phyloP scores from a whole-genome alignment of 73 alveolate genomes.

The Uronychia binucleata region DNA sequence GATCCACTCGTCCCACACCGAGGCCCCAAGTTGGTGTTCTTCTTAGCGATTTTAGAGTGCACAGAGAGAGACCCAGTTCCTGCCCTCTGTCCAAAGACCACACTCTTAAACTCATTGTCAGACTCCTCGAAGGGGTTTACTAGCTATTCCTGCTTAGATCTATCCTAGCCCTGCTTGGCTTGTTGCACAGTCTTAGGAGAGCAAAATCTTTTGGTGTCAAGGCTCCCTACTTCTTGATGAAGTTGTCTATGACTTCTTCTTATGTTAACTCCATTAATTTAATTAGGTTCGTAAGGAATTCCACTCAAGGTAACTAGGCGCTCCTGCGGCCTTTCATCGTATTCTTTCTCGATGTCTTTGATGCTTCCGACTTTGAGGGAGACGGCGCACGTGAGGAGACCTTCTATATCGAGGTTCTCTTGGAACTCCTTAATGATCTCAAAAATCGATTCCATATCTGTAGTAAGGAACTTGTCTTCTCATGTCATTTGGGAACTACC shows the following conservation, averaged over 20 bases:
- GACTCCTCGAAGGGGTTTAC: too few species aligned
- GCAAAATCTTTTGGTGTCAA: too few species aligned
- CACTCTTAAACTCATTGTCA: too few species aligned
- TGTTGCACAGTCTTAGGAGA: too few species aligned
- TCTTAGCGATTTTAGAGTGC: not conserved
- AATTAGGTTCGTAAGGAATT: not conserved
- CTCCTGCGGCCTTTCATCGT: not conserved
- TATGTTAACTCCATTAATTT: not conserved
- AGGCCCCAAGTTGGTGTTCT: not conserved
- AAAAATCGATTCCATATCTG: not conserved
- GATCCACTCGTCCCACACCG: not conserved
- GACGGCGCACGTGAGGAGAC: not conserved
- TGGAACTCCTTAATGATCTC: not conserved
- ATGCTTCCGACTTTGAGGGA: not conserved
- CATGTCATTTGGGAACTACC: not conserved
- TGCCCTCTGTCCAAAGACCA: too few species aligned
- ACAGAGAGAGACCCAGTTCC: too few species aligned
- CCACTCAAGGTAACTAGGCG: not conserved
- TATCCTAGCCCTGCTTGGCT: too few species aligned
- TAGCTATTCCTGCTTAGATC: too few species aligned
- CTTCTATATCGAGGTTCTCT: not conserved
- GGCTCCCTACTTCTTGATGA: not conserved
- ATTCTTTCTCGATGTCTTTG: not conserved
- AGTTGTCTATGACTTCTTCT: not conserved
- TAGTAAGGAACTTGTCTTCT: not conserved